phyloP scores from a whole-genome alignment of 495 filamentous ascomycete genomes.

The Penicillium ochrochloron region DNA sequence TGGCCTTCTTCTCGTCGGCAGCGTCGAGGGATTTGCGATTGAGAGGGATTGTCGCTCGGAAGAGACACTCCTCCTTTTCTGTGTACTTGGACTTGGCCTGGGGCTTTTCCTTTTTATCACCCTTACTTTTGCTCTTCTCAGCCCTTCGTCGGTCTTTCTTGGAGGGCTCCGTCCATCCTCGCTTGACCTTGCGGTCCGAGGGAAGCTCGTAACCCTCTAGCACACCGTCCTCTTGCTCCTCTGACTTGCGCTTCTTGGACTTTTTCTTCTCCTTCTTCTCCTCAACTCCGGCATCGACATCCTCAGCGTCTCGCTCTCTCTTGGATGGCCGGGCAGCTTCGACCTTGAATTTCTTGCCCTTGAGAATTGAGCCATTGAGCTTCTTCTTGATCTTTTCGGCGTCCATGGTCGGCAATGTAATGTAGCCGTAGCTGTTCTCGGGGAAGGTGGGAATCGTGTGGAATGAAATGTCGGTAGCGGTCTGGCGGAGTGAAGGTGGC shows the following conservation, averaged over 20 bases:
- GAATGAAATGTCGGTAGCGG: conserved; percentile 81
- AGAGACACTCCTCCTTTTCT: conserved; percentile 76
- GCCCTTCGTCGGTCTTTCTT: conserved; percentile 54
- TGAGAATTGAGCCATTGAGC: conserved; percentile 85
- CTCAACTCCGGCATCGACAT: conserved; percentile 14
- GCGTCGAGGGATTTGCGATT: conserved; percentile 46
- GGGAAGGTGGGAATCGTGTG: conserved; percentile 84
- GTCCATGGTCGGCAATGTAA: conserved; percentile 78
- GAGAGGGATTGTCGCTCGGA: conserved; percentile 76
- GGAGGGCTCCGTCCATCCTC: conserved; percentile 83
- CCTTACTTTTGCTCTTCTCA: conserved; percentile 53
- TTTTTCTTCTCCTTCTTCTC: conserved; percentile 49
- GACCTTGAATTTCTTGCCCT: conserved; percentile 81
- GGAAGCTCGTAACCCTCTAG: conserved; percentile 74
- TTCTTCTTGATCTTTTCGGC: conserved; percentile 91
- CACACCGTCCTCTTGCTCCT: conserved; percentile 61
- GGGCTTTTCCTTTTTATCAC: conserved; percentile 59
- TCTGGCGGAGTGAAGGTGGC: conserved; percentile 64
- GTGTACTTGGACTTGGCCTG: conserved; percentile 77
- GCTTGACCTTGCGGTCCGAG: conserved; percentile 75
- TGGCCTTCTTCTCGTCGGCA: conserved; percentile 46
- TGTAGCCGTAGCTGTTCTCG: conserved; percentile 85
- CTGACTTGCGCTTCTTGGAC: conserved; percentile 67
- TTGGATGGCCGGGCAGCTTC: conserved; percentile 73
- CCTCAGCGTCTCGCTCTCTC: conserved; percentile 44